Evolutionary conservation across 169 alveolate genomes (phyloP).

Genomic region (Condylostoma magnum): DNA sequence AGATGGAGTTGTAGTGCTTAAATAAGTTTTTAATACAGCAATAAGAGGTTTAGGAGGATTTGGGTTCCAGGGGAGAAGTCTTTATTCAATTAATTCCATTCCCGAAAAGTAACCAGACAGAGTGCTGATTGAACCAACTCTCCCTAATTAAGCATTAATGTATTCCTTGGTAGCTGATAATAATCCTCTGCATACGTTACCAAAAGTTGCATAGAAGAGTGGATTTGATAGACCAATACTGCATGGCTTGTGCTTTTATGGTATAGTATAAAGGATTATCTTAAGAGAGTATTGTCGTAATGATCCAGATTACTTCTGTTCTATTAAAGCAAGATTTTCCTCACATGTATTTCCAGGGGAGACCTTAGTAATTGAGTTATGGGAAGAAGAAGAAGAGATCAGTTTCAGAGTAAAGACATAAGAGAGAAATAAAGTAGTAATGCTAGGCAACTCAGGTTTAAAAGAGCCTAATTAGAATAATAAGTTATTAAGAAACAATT

Average conservation of each 20-base stretch:
- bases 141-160: constrained; percentile 69
- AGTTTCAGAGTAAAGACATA: constrained; percentile 44
- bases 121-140: constrained; percentile 43
- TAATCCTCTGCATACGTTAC: constrained; percentile 80
- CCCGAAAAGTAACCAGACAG: constrained; percentile 69
- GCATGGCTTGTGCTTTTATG: constrained; percentile 84
- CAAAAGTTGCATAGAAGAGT: constrained; percentile 68
- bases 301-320: constrained; percentile 35
- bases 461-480: too few relatives aligned
- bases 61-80: constrained; percentile 59
- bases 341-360: constrained; percentile 87
- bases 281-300: constrained; percentile 47
- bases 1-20: constrained; percentile 28
- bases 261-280: constrained; percentile 63
- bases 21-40: constrained; percentile 21
- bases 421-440: constrained; percentile 59
- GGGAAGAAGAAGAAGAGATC: constrained; percentile 59
- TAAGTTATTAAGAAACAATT: too few relatives aligned
- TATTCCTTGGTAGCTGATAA: constrained; percentile 79
- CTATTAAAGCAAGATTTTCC: constrained; percentile 57
- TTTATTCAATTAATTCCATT: constrained; percentile 25
- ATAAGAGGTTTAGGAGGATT: constrained; percentile 78
- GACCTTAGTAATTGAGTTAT: constrained; percentile 59
- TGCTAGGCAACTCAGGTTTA: too few relatives aligned
- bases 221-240: constrained; percentile 82